Conservation (phyloP, 441 rosid species). For the Manihot esculenta region DNA sequence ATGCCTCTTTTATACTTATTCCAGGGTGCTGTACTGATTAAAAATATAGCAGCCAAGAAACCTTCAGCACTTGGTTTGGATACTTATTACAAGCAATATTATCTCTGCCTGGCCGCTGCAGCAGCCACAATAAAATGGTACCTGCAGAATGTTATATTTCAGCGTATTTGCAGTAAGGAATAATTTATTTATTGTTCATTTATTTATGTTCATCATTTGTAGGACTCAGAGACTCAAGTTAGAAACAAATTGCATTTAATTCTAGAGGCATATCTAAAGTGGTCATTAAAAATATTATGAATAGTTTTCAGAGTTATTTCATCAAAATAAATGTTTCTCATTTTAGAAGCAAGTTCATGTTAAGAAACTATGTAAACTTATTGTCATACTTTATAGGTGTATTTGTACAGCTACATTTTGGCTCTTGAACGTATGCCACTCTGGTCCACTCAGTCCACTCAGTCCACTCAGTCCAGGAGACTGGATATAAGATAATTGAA, state of each 20-base stretch:
- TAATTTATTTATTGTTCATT: constrained; percentile 12
- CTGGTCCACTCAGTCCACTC: not conserved
- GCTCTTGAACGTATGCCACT: not conserved
- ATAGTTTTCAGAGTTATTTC: not conserved
- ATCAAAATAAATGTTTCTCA: not conserved
- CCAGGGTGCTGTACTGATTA: constrained; percentile 86
- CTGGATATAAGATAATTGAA: not conserved
- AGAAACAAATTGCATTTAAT: constrained; percentile 3
- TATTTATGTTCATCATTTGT: not conserved
- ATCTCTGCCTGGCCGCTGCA: constrained; percentile 93
- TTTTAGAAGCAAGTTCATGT: not conserved
- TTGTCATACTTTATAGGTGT: not conserved
- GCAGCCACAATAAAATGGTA: constrained; percentile 95
- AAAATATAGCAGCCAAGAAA: constrained; percentile 82
- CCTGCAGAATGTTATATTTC: constrained; percentile 22
- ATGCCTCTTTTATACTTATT: constrained; percentile 27
- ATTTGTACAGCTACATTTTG: not conserved
- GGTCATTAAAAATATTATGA: not conserved
- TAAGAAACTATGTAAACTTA: not conserved
- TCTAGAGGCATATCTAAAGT: not conserved
- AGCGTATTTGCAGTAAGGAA: constrained; percentile 6
- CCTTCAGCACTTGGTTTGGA: constrained; percentile 94
- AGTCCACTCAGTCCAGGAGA: not conserved
- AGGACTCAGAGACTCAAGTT: not conserved
- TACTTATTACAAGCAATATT: constrained; percentile 94